Conservation (phyloP, 768 basidiomycete genomes). For the Mycena rebaudengoi region DNA sequence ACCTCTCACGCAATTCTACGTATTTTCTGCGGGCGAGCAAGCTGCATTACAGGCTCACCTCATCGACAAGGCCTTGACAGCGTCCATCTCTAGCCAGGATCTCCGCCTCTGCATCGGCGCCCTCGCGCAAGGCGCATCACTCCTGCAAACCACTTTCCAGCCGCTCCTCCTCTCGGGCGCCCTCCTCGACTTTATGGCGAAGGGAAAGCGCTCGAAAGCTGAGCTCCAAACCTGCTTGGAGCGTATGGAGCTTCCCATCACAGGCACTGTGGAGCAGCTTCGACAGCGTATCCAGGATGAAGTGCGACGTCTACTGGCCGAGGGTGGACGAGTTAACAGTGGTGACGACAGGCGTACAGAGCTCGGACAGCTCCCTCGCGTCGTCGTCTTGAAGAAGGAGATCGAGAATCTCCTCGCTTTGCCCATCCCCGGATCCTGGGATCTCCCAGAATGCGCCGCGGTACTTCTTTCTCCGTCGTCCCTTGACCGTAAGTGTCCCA, state of each 20-base stretch:
- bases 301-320: conserved; percentile 44
- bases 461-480: conserved; percentile 33
- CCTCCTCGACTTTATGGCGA: conserved; percentile 50
- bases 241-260: conserved; percentile 47
- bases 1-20: conserved; percentile 54
- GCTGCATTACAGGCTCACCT: conserved; percentile 50
- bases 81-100: conserved; percentile 35
- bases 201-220: conserved; percentile 41
- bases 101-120: conserved; percentile 59
- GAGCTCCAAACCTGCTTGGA: conserved; percentile 51
- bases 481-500: conserved; percentile 37
- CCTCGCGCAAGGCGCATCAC: conserved; percentile 55
- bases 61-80: conserved; percentile 49
- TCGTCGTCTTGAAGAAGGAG: conserved; percentile 55
- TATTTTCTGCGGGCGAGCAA: conserved; percentile 53
- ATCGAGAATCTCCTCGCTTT: conserved; percentile 54
- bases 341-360: conserved; percentile 41
- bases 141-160: conserved; percentile 58
- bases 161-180: conserved; percentile 56
- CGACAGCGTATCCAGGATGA: conserved; percentile 47
- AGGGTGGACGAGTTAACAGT: conserved; percentile 27
- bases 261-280: conserved; percentile 48
- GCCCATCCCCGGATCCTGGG: conserved; percentile 59
- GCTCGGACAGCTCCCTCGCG: conserved; percentile 53
- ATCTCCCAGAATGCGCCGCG: conserved; percentile 49